Percentiles rank a stretch among this genome's conserved stretches.
phyloP scores from a whole-genome alignment of 2,329 filamentous ascomycete species.

The Phaeosphaeria sp. region DNA sequence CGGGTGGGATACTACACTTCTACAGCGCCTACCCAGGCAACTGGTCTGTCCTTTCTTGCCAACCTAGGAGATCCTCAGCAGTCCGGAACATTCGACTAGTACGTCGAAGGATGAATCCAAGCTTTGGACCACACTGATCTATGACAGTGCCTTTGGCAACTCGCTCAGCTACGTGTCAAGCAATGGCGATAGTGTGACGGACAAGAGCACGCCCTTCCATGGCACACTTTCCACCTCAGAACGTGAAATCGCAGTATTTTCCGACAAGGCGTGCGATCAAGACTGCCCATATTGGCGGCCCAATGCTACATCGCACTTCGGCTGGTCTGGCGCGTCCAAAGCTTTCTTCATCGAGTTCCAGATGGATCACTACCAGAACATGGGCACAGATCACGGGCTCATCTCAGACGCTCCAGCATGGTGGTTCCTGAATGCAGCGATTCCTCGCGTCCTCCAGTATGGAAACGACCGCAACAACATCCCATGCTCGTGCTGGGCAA shows the following conservation, averaged over 20 bases:
- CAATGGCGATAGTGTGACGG: slow-evolving; percentile 55
- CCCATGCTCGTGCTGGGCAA: slow-evolving; percentile 74
- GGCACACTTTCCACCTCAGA: slow-evolving; percentile 50
- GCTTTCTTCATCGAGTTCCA: slow-evolving; percentile 75
- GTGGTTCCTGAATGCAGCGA: slow-evolving; percentile 77
- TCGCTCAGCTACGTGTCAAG: slow-evolving; percentile 63
- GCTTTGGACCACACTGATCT: slow-evolving; percentile 6
- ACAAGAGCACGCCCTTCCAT: slow-evolving; percentile 57
- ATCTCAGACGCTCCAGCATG: slow-evolving; percentile 74
- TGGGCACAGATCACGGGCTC: slow-evolving; percentile 36
- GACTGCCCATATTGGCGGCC: slow-evolving; percentile 58
- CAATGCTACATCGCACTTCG: slow-evolving; percentile 61
- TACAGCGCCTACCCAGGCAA: slow-evolving; percentile 45
- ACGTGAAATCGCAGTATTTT: slow-evolving; percentile 44
- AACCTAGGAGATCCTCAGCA: slow-evolving; percentile 60
- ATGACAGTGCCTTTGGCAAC: slow-evolving; percentile 58
- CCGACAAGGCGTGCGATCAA: slow-evolving; percentile 52
- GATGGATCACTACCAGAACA: slow-evolving; percentile 61
- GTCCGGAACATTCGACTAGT: slow-evolving; percentile 63
- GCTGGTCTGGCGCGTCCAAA: slow-evolving; percentile 73
- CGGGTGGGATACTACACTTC: slow-evolving; percentile 59
- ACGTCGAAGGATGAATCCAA: slow-evolving; percentile 7
- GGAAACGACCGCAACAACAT: slow-evolving; percentile 51
- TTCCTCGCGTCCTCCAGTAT: slow-evolving; percentile 75
- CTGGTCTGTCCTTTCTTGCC: slow-evolving; percentile 66